Conservation (phyloP, 2,329 filamentous ascomycete species). For the Trichoderma guizhouense region DNA sequence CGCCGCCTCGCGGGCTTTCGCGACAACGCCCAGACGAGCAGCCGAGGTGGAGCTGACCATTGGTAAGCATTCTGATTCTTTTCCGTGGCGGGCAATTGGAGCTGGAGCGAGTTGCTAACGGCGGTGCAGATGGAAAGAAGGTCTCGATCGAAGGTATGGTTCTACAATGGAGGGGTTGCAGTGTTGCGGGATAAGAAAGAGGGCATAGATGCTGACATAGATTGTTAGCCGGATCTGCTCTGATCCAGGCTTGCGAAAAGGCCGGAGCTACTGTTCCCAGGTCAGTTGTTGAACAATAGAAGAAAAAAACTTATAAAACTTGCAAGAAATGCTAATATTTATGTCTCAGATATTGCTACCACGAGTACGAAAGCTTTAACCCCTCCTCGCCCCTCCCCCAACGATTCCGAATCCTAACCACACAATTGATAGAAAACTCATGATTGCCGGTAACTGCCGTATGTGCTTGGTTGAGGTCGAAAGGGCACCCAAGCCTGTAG, state of each 20-base stretch:
- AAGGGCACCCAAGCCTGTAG: slow-evolving; percentile 91
- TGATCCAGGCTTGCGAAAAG: slow-evolving; percentile 99
- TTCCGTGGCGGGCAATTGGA: slow-evolving; percentile 30
- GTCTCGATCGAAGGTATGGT: slow-evolving; percentile 88
- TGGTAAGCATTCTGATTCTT: slow-evolving; percentile 52
- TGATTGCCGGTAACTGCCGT: slow-evolving; percentile 99
- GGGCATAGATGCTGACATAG: slow-evolving; percentile 33
- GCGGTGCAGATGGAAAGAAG: slow-evolving; percentile 81
- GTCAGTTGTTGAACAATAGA: slow-evolving; percentile 42
- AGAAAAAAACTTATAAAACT: background rate
- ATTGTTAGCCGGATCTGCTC: slow-evolving; percentile 78
- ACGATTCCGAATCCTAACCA: slow-evolving; percentile 32
- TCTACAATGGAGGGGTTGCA: slow-evolving; percentile 19
- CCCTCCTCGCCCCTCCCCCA: slow-evolving; percentile 14
- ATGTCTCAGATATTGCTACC: slow-evolving; percentile 84
- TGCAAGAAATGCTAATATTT: slow-evolving; percentile 20
- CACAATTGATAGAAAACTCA: slow-evolving; percentile 69
- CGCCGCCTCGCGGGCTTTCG: slow-evolving; percentile 72
- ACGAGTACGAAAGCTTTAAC: slow-evolving; percentile 66
- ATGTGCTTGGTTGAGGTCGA: slow-evolving; percentile 99
- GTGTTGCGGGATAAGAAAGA: slow-evolving; percentile 15
- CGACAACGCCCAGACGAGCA: slow-evolving; percentile 70
- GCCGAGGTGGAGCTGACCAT: slow-evolving; percentile 97
- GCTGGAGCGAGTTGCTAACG: slow-evolving; percentile 31
- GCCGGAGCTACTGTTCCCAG: slow-evolving; percentile 85